Evolutionary conservation across 257 asterid species (phyloP).

Genomic region (Rubia yunnanensis): DNA sequence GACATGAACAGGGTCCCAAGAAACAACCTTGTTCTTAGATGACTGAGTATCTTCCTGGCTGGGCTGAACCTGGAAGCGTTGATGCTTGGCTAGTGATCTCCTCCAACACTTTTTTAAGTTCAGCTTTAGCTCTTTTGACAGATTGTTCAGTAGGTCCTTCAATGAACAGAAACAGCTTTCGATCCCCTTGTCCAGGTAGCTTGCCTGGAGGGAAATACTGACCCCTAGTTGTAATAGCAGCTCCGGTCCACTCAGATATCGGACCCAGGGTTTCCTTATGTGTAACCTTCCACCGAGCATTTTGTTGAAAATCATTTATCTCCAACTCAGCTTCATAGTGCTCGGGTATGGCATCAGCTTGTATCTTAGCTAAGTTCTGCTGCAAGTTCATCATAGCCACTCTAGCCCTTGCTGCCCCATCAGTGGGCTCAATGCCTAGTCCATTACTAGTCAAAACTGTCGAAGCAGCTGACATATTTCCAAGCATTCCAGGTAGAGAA

Average conservation of each 20-base stretch:
- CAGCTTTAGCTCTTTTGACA: slow-evolving; percentile 82
- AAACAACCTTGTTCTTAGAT: slow-evolving; percentile 23
- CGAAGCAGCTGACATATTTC: slow-evolving; percentile 16
- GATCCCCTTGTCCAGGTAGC: slow-evolving; percentile 60
- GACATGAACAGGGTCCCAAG: neutral
- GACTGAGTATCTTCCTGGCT: slow-evolving; percentile 79
- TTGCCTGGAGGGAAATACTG: slow-evolving; percentile 70
- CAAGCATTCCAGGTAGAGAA: slow-evolving; percentile 5
- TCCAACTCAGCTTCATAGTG: slow-evolving; percentile 87
- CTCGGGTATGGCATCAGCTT: slow-evolving; percentile 74
- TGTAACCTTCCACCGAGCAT: slow-evolving; percentile 96
- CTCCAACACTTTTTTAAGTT: slow-evolving; percentile 83
- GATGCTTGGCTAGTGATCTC: slow-evolving; percentile 75
- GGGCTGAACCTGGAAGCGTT: slow-evolving; percentile 87
- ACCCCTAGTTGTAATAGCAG: slow-evolving; percentile 90
- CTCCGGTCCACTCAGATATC: slow-evolving; percentile 91
- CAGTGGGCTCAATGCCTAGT: slow-evolving; percentile 24
- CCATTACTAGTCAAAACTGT: slow-evolving; percentile 26
- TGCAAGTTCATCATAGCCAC: slow-evolving; percentile 82
- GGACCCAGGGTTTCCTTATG: slow-evolving; percentile 94
- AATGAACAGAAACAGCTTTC: slow-evolving; percentile 83
- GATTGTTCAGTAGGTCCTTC: slow-evolving; percentile 92
- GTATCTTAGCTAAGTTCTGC: slow-evolving; percentile 80
- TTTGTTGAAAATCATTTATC: slow-evolving; percentile 85
- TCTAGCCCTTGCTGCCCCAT: slow-evolving; percentile 66